phyloP scores from a whole-genome alignment of 495 filamentous ascomycete genomes.

The Penicillium waksmanii region DNA sequence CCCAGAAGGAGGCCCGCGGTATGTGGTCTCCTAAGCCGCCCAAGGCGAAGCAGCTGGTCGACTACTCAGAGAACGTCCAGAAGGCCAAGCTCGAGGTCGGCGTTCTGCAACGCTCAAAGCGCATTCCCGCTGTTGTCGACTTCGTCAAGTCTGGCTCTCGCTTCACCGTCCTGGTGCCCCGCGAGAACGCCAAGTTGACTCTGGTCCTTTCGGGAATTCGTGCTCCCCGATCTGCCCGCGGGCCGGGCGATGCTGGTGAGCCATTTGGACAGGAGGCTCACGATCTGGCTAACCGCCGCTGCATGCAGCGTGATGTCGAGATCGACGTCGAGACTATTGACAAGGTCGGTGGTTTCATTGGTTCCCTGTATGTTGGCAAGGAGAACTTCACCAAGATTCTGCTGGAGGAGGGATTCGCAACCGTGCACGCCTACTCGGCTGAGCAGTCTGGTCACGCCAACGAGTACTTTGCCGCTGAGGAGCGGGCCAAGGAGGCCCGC shows the following conservation, averaged over 20 bases:
- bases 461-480: constrained; percentile 86
- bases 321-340: constrained; percentile 95
- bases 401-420: constrained; percentile 90
- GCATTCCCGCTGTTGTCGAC: constrained; percentile 92
- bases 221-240: constrained; percentile 85
- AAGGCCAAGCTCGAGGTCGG: constrained; percentile 94
- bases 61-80: constrained; percentile 89
- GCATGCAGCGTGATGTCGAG: constrained; percentile 94
- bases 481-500: constrained; percentile 80
- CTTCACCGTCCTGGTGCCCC: constrained; percentile 89
- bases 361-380: constrained; percentile 88
- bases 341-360: constrained; percentile 97
- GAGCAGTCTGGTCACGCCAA: constrained; percentile 89
- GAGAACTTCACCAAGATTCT: constrained; percentile 95
- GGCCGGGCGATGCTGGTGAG: constrained; percentile 78
- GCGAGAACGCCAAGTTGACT: constrained; percentile 92
- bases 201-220: constrained; percentile 94
- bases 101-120: constrained; percentile 83
- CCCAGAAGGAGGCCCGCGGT: constrained; percentile 83
- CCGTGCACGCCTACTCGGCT: constrained; percentile 90
- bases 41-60: constrained; percentile 75
- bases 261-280: constrained; percentile 95
- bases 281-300: constrained; percentile 82
- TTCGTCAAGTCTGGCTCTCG: constrained; percentile 95
- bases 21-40: constrained; percentile 91